phyloP scores from a whole-genome alignment of 306 rosid genomes.

The Cotoneaster glaucophyllus region DNA sequence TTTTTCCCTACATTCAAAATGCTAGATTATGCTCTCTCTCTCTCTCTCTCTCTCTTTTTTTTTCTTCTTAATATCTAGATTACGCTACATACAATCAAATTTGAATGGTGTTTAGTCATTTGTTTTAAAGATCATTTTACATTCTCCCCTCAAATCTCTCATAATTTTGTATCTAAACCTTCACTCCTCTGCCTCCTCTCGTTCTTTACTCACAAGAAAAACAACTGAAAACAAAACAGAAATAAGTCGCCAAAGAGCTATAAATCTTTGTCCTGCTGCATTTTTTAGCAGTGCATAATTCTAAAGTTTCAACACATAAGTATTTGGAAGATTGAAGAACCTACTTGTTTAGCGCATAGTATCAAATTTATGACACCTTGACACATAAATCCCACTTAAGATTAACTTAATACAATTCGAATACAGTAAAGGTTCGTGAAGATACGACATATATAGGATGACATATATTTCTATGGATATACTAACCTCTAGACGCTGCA shows the following conservation, averaged over 20 bases:
- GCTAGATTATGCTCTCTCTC: neutral
- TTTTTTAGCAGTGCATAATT: neutral
- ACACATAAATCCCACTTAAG: too few species aligned
- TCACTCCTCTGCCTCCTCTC: too few species aligned
- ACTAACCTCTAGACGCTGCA: slow-evolving; percentile 72
- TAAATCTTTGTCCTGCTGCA: neutral
- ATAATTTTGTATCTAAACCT: too few species aligned
- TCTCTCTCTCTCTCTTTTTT: too few species aligned
- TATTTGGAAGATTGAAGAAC: neutral
- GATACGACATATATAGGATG: neutral
- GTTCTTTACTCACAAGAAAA: too few species aligned
- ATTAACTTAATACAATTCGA: neutral
- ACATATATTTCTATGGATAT: neutral
- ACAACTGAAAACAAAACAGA: neutral
- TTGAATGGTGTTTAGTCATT: neutral
- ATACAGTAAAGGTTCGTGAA: neutral
- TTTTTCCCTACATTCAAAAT: neutral
- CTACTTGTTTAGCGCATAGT: neutral
- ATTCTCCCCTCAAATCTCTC: neutral
- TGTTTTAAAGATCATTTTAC: neutral
- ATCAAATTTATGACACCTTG: neutral
- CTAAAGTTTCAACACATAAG: neutral
- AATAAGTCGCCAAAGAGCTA: neutral
- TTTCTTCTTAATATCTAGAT: too few species aligned
- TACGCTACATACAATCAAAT: too few species aligned